Percentiles rank a stretch among this genome's conserved stretches.
These are phyloP conservation scores for Sabuloglossum arenarium DNA, from an alignment of 495 filamentous ascomycete species.

Conservation along the genomic window DNA sequence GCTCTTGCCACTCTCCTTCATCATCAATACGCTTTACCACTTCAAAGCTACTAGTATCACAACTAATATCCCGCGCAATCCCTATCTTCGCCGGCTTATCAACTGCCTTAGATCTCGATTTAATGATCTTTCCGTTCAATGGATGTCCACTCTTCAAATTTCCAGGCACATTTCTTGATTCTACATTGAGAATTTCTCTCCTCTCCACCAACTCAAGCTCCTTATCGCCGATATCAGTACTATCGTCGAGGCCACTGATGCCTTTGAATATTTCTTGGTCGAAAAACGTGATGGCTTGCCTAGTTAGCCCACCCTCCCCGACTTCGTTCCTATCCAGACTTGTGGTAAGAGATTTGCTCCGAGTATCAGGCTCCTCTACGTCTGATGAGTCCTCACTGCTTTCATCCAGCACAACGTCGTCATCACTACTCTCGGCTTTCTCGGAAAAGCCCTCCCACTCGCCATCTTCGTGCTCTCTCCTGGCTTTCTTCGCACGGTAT, in stretches of 20 bases:
- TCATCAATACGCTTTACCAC: slow-evolving; percentile 17
- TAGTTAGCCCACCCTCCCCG: slow-evolving; percentile 39
- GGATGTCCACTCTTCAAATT: slow-evolving; percentile 6
- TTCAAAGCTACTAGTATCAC: slow-evolving; percentile 22
- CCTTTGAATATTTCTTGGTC: slow-evolving; percentile 86
- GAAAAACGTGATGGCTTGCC: slow-evolving; percentile 73
- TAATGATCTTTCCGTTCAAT: neutral
- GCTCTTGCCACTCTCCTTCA: slow-evolving; percentile 41
- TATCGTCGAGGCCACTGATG: slow-evolving; percentile 38
- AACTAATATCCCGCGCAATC: slow-evolving; percentile 14
- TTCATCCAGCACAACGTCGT: slow-evolving; percentile 19
- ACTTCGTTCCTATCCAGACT: slow-evolving; percentile 28
- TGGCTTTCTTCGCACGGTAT: slow-evolving; percentile 66
- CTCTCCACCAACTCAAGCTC: slow-evolving; percentile 27
- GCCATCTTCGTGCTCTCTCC: slow-evolving; percentile 62
- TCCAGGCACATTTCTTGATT: slow-evolving; percentile 1
- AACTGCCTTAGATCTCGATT: slow-evolving; percentile 14
- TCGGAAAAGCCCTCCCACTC: slow-evolving; percentile 87
- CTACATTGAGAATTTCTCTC: neutral
- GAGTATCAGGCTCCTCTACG: slow-evolving; percentile 22
- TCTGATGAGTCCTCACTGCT: slow-evolving; percentile 31
- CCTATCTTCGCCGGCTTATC: slow-evolving; percentile 11
- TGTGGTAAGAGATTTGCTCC: slow-evolving; percentile 21
- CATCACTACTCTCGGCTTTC: slow-evolving; percentile 21
- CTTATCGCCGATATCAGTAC: slow-evolving; percentile 20